Evolutionary conservation across 1,284 basidiomycete genomes (phyloP), one percentile per base, ranked within the genome.

Genomic region (Trametes polyzona): DNA sequence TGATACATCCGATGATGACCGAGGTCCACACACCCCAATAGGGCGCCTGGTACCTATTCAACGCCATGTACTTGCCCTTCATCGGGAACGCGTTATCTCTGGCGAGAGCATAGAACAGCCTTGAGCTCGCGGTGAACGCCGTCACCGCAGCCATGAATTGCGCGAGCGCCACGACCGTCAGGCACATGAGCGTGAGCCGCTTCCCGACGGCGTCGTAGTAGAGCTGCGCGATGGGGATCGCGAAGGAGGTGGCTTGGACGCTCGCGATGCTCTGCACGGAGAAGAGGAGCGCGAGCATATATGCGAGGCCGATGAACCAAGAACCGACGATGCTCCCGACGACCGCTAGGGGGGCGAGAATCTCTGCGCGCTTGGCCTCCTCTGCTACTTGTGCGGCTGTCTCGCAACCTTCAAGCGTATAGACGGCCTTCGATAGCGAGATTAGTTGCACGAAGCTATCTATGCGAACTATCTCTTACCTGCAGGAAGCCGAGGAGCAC

Each of bases 371-470:
- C 43, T 76, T 72, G 24, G 83, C 83, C 69, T 86, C 83, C 68
- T 85, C 83, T 4, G 83, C 83, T 7, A 84, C 78, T 68, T 85
- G 83, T 23, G 83, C 83, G 33, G 83, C 83, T 5, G 83, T 85
- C 67, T 84, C 83, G 66, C 83, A 84, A 17, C 83, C 83, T 71
- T 84, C 83, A 23, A 85, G 75, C 0, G 83, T 83, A 64, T 85
- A 86, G 5, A 86, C 83, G 3, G 83, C 83, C 77, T 82, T 48
- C 33, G 37, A 19, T 21, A 23, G 23, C 19, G 21, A 27, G 3
- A 17, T 33, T 21, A 32, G 43, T 12, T 9, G 10, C 10, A 4
- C 37, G 53, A 48, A 27, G 36, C 30, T 4, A 11, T 12, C 24
- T 3, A 23, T 14, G 12, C 14, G 23, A 17, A 19, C 10, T 7